Evolutionary conservation across 2,329 filamentous ascomycete genomes (phyloP), one percentile per base, ranked within the genome.

Genomic region (Paecilomyces variotii): DNA sequence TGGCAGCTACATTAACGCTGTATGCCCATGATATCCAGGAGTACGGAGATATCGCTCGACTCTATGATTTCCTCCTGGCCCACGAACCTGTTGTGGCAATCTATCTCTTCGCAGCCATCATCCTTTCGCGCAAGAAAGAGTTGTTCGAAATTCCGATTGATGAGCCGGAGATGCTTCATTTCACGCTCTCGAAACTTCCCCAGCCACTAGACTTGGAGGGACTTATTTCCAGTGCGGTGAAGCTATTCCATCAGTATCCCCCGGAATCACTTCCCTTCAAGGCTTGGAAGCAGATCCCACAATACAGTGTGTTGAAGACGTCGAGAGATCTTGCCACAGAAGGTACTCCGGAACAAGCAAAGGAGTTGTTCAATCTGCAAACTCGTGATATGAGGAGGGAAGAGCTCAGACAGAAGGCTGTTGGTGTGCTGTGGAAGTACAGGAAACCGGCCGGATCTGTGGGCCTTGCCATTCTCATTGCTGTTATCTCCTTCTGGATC

Each of bases 11-110:
- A 0, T 82, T 99, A 51, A 99, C 95, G 34, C 87, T 99, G 79
- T 99, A 97, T 73, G 91, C 94, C 19, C 94, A 99, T 75, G 93
- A 97, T 72, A 91, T 99, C 61, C 87, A 94, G 73, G 86, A 88
- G 50, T 97, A 96, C 71, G 84, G 84, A 62, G 89, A 93, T 64
- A 97, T 99, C 68, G 85, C 91, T 34, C 85, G 94, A 26, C 79
- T 99, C 0, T 99, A 97, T 72, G 94, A 99, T 76, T 92, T 93
- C 57, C 82, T 99, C 54, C 81, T 99, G 4, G 90, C 93, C 2
- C 85, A 84, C 54, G 90, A 95, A 72, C 90, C 92, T n/a, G 88
- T 89, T 45, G 91, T 96, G 68, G 87, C 87, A 19, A 83, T 97
- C 56, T 99, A 99, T 73, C 82, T 97, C 57, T 97, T 96, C 74